Percentiles rank a stretch among this genome's conserved stretches.
These are phyloP conservation scores for Coemansia guatemalensis DNA, from an alignment of 192 early-diverging fungal genomes.

Conservation along the genomic window DNA sequence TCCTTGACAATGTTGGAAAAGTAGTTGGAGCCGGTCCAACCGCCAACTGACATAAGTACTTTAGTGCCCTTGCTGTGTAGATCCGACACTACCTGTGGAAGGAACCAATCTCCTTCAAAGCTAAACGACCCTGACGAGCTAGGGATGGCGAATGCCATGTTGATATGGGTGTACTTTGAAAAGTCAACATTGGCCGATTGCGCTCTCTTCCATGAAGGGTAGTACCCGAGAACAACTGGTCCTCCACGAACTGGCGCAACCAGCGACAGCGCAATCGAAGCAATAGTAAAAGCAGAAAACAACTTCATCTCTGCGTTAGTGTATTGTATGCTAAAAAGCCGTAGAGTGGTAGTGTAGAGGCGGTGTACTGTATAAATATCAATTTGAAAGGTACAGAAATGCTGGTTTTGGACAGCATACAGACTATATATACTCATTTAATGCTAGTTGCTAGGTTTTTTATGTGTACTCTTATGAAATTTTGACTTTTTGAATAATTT, in stretches of 20 bases:
- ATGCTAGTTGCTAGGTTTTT: no score
- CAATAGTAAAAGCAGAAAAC: no score
- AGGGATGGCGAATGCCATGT: conserved; percentile 63
- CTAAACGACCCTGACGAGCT: conserved; percentile 33
- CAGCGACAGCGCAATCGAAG: no score
- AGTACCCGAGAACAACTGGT: conserved; percentile 40
- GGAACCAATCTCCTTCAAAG: conserved; percentile 32
- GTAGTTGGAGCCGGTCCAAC: conserved; percentile 67
- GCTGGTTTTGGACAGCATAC: no score
- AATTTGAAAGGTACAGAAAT: no score
- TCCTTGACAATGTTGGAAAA: conserved; percentile 61
- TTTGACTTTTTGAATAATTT: no score
- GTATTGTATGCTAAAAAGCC: no score
- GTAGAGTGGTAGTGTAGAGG: no score
- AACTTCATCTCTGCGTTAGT: no score
- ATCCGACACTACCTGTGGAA: conserved; percentile 46
- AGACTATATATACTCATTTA: no score
- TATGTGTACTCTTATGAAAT: no score
- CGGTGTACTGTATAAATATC: no score
- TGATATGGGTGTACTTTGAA: conserved; percentile 65
- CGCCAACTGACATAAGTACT: conserved; percentile 65
- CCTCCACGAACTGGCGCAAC: neutral
- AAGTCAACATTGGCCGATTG: conserved; percentile 32
- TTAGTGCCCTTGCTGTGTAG: conserved; percentile 60
- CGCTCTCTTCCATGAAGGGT: conserved; percentile 36